A percentile compares a stretch with the other conserved stretches of the same genome.
Conservation (phyloP, 2,329 filamentous ascomycete genomes). For the Diaporthe citriasiana region DNA sequence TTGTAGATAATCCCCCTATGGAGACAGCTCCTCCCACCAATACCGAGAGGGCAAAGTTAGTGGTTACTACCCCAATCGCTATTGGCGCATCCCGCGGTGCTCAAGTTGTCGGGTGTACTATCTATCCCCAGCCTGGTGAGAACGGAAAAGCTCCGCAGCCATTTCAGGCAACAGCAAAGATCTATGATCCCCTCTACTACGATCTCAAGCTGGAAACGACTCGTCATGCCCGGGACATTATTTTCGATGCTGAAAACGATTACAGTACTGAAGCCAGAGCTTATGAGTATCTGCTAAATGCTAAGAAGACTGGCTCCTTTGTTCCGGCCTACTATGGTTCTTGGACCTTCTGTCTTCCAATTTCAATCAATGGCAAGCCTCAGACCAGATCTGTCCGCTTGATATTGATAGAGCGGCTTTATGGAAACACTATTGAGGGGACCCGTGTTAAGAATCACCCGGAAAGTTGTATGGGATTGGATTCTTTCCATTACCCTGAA, state of each 20-base stretch:
- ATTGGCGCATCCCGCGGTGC: not conserved
- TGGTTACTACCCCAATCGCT: not conserved
- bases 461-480: too few species aligned
- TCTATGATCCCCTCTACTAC: slow-evolving; percentile 5
- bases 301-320: not conserved
- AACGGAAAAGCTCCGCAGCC: not conserved
- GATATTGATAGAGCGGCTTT: not conserved
- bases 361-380: not conserved
- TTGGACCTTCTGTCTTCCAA: not conserved
- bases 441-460: not conserved
- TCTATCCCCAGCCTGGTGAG: not conserved
- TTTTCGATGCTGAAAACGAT: not conserved
- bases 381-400: not conserved
- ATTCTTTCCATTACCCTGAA: slow-evolving; percentile 21
- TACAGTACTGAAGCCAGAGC: not conserved
- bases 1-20: not conserved
- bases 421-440: not conserved
- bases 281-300: not conserved
- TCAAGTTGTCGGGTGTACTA: not conserved
- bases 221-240: not conserved
- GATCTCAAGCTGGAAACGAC: too few species aligned
- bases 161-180: not conserved
- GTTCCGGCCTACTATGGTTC: not conserved
- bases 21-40: not conserved
- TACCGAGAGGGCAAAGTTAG: not conserved